phyloP scores from a whole-genome alignment of 192 early-diverging fungal species.

The Dispira parvispora region DNA sequence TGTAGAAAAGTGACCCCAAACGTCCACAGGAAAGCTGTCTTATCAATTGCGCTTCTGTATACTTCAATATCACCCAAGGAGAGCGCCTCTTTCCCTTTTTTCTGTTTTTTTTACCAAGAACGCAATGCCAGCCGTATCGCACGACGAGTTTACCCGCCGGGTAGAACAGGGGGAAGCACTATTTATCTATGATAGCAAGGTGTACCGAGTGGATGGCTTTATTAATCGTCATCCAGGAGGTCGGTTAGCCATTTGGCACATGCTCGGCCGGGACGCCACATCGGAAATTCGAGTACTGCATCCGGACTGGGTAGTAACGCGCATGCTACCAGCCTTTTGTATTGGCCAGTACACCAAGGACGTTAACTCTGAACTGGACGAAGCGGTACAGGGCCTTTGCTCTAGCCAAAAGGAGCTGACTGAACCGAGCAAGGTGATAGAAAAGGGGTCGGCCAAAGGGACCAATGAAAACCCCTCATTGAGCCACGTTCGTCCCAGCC shows the following conservation, averaged over 20 bases:
- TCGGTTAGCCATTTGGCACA: slow-evolving; percentile 69
- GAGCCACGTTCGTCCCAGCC: slow-evolving; percentile 5
- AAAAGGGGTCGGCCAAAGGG: not conserved
- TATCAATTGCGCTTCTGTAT: too few species aligned
- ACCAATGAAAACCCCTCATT: not conserved
- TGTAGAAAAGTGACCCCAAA: too few species aligned
- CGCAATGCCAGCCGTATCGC: slow-evolving; percentile 13
- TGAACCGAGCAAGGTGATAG: not conserved
- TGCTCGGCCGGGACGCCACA: slow-evolving; percentile 80
- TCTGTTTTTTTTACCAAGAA: too few species aligned
- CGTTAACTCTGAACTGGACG: not conserved
- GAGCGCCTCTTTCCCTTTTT: too few species aligned
- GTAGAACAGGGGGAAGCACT: slow-evolving; percentile 51
- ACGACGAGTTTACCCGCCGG: slow-evolving; percentile 20
- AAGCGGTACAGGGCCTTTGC: not conserved
- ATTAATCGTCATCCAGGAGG: slow-evolving; percentile 84
- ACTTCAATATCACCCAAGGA: too few species aligned
- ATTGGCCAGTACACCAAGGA: slow-evolving; percentile 45
- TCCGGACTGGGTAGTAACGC: slow-evolving; percentile 58
- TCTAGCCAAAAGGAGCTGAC: not conserved
- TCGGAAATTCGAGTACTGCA: slow-evolving; percentile 79
- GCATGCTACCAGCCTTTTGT: slow-evolving; percentile 60
- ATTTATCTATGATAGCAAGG: slow-evolving; percentile 70
- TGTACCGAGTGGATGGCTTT: slow-evolving; percentile 74
- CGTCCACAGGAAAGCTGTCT: too few species aligned